A percentile compares a stretch with the other conserved stretches of the same genome.
Evolutionary conservation across 306 rosid species (phyloP).

Genomic region (Dryas octopetala): DNA sequence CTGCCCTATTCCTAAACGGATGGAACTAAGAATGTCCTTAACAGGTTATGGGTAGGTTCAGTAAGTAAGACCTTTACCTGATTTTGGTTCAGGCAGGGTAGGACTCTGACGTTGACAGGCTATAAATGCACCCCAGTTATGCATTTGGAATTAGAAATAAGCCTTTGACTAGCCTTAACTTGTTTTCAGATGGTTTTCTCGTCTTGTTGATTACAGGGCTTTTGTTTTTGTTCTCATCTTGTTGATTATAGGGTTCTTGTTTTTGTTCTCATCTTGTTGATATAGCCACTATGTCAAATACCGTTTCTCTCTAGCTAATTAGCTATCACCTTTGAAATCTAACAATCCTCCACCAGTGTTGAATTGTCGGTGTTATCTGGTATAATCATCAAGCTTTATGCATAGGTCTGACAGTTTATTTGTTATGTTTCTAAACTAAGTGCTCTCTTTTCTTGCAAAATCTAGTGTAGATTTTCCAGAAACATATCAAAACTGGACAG

Average conservation of each 20-base stretch:
- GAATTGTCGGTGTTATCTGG: neutral
- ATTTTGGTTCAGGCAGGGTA: too few species aligned
- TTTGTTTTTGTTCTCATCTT: neutral
- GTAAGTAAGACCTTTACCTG: neutral
- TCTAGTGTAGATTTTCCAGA: slow-evolving; percentile 93
- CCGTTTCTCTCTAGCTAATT: neutral
- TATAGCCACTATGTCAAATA: neutral
- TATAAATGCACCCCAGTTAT: neutral
- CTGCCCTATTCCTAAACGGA: neutral
- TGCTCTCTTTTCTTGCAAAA: slow-evolving; percentile 35
- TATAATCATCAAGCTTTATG: neutral
- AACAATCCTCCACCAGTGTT: neutral
- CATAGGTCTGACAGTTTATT: neutral
- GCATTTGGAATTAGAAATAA: neutral
- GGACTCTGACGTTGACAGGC: neutral
- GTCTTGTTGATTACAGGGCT: neutral
- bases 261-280: neutral
- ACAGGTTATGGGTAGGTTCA: neutral
- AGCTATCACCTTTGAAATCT: neutral
- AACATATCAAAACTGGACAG: slow-evolving; percentile 76
- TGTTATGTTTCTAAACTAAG: slow-evolving; percentile 28
- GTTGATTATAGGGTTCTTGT: neutral
- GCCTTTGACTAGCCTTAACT: neutral
- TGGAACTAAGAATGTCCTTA: neutral
- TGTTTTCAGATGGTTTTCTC: neutral